Conservation (phyloP, 1,284 basidiomycete genomes). For the Irpex sp. region DNA sequence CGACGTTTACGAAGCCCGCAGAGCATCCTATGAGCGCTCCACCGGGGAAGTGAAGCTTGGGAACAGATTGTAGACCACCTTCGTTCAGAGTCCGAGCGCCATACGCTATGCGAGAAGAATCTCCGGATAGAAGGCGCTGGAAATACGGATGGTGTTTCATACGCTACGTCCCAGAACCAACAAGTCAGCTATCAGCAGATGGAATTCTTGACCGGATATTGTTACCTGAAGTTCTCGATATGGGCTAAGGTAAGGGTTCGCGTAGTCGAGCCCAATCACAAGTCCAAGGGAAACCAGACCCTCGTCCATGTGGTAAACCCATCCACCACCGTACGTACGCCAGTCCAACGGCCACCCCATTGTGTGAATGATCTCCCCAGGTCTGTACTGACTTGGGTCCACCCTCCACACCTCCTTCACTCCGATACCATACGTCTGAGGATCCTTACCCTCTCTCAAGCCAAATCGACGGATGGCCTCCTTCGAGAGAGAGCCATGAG, state of each 20-base stretch:
- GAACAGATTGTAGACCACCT: constrained; percentile 92
- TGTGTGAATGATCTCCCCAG: constrained; percentile 90
- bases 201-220: not conserved
- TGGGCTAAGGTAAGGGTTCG: constrained; percentile 91
- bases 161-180: constrained; percentile 44
- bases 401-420: constrained; percentile 99
- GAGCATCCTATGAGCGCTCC: constrained; percentile 95
- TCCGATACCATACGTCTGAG: constrained; percentile 96
- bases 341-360: constrained; percentile 91
- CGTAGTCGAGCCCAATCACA: constrained; percentile 93
- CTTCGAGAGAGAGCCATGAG: constrained; percentile 91
- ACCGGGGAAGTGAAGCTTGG: constrained; percentile 91
- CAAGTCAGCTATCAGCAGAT: not conserved
- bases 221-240: constrained; percentile 90
- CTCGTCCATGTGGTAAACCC: constrained; percentile 95
- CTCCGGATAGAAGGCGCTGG: constrained; percentile 74
- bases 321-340: constrained; percentile 91
- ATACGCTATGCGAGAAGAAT: constrained; percentile 80
- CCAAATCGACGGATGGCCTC: constrained; percentile 77
- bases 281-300: constrained; percentile 90
- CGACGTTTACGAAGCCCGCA: constrained; percentile 94
- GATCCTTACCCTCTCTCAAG: constrained; percentile 76
- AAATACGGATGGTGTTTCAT: constrained; percentile 99
- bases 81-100: constrained; percentile 92
- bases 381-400: constrained; percentile 69